Evolutionary conservation across 306 rosid species (phyloP).

Genomic region (Senna siamea): DNA sequence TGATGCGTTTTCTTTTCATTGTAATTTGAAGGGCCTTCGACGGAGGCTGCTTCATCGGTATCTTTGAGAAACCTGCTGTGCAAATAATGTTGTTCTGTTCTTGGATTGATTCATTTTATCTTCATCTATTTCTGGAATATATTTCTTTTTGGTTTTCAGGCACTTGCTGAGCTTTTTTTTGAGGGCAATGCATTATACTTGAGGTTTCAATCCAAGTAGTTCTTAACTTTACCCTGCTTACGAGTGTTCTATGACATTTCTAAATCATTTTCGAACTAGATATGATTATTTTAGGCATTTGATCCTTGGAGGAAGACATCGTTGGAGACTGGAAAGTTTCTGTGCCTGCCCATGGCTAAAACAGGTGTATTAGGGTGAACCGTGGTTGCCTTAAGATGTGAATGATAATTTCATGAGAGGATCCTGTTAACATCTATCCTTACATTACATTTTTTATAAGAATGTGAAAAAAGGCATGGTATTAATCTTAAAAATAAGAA

Average conservation of each 20-base stretch:
- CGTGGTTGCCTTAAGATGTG: background rate
- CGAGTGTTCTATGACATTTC: background rate
- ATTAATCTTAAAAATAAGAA: too few relatives aligned
- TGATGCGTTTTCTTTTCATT: conserved; percentile 32
- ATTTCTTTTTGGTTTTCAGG: background rate
- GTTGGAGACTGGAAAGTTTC: background rate
- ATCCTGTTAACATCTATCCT: background rate
- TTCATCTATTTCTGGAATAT: background rate
- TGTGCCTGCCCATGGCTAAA: too few relatives aligned
- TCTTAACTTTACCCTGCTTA: background rate
- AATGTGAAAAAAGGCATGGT: background rate
- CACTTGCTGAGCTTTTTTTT: conserved; percentile 4
- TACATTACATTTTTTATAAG: background rate
- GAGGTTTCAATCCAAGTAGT: background rate
- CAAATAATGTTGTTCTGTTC: conserved; percentile 18
- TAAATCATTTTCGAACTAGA: too few relatives aligned
- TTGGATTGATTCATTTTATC: conserved; percentile 1
- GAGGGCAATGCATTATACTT: background rate
- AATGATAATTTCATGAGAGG: background rate
- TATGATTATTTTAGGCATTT: background rate
- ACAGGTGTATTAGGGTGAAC: too few relatives aligned
- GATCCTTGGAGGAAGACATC: background rate
- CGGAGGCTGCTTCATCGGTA: conserved; percentile 27
- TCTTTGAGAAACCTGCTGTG: conserved; percentile 25
- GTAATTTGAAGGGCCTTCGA: conserved; percentile 7